Base-by-base conservation (phyloP, 129 eudicot genomes). In the Chrysanthemum makinoi region DNA sequence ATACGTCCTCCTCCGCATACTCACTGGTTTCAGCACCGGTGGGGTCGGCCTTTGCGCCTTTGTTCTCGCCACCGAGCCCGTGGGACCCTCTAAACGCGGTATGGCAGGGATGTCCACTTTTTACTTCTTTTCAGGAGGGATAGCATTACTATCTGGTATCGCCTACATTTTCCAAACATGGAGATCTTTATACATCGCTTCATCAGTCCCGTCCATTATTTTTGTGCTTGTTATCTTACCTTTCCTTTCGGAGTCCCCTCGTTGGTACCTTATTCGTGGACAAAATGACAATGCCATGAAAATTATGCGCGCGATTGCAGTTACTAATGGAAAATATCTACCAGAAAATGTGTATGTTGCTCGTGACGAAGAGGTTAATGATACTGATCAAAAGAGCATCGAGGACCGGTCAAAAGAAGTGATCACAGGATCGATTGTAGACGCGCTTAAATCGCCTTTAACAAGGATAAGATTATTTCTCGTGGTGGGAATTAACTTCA, bases 1-100 rank as follows among this genome's bases (percentile, higher is more conserved):
- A 63, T 95, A 95, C 72, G 84, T 82, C 79, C 75, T 90, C 53
- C 75, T 90, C 70, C 96, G 99, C 6, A 50, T 90, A 10, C 86
- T 90, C 22, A 86, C 97, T 56, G 99, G 99, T 64, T 80, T 95
- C 77, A 83, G 96, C 83, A 90, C 91, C 0, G 99, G 99, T 11
- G 99, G 99, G 0, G 97, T 86, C 6, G 99, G 97, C 67, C 86
- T 95, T 7, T 95, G 99, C 7, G 86, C 96, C 0, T 95, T 95
- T 62, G 99, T 95, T 65, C 96, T 95, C 3, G 90, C 99, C 60
- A 95, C 99, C 26, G 99, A 95, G 68, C 99, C 99, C 0, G 80
- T 90, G 4, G 99, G 99, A 13, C 99, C 94, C 4, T 53, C 89
- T 5, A 87, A 78, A 73, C 97, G 99, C 0, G 99, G 99, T 48